A percentile compares a stretch with the other conserved stretches of the same genome.
These are phyloP conservation scores for Penicillium sp. DNA, from an alignment of 2,329 filamentous ascomycete species.

Conservation along the genomic window DNA sequence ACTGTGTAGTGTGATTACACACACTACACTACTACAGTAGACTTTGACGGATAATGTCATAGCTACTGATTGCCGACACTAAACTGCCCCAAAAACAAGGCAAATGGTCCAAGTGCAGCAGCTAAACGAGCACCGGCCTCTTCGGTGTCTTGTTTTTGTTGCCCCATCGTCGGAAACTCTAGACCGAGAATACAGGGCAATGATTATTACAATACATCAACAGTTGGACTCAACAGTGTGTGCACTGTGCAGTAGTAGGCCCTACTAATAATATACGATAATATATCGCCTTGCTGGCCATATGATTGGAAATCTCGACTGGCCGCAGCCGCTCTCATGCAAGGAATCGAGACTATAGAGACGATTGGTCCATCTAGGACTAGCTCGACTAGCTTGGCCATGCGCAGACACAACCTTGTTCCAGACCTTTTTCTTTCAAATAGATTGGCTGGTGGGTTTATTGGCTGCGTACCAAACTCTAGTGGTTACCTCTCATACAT, in stretches of 20 bases:
- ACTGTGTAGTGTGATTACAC: no score
- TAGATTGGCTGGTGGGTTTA: not conserved
- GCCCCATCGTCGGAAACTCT: not conserved
- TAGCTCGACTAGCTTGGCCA: constrained; percentile 9
- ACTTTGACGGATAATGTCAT: constrained; percentile 7
- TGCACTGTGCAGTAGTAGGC: not conserved
- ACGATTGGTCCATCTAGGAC: constrained; percentile 22
- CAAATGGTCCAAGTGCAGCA: not conserved
- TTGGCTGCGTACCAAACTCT: not conserved
- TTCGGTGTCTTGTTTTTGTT: not conserved
- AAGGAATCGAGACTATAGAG: constrained; percentile 24
- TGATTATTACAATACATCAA: no score
- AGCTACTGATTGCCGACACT: not conserved
- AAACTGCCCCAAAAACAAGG: not conserved
- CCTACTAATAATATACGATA: not conserved
- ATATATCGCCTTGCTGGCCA: not conserved
- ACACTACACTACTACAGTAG: not conserved
- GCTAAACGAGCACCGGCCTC: constrained; percentile 3
- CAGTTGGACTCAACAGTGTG: not conserved
- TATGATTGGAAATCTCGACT: constrained; percentile 2
- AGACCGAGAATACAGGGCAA: not conserved
- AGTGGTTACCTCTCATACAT: not conserved
- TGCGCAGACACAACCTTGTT: constrained; percentile 8
- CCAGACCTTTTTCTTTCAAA: constrained; percentile 1
- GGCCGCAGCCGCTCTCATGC: constrained; percentile 15